Evolutionary conservation across 768 basidiomycete genomes (phyloP).

Genomic region (Calocera viscosa): DNA sequence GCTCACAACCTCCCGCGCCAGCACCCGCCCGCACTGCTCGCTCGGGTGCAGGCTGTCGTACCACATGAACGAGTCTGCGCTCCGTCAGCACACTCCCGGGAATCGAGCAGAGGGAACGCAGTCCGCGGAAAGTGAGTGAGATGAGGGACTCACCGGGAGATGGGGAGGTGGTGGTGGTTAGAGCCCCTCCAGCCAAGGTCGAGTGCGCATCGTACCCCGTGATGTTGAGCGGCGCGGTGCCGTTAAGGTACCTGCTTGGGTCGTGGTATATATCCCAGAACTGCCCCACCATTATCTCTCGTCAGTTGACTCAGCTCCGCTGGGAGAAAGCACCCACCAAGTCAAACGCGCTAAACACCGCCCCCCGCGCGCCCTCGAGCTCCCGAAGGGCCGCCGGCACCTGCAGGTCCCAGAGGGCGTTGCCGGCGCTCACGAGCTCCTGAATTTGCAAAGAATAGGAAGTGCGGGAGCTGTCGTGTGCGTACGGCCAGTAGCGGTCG

Average conservation of each 20-base stretch:
- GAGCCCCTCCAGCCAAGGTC: too few relatives aligned
- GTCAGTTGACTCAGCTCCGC: neutral
- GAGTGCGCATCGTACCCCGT: constrained; percentile 36
- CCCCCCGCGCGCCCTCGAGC: neutral
- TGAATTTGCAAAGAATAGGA: constrained; percentile 46
- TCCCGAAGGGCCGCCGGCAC: neutral
- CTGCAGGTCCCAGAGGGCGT: constrained; percentile 27
- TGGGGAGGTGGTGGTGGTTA: too few relatives aligned
- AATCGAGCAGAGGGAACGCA: too few relatives aligned
- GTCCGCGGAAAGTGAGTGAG: too few relatives aligned
- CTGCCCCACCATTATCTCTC: constrained; percentile 40
- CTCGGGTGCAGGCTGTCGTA: too few relatives aligned
- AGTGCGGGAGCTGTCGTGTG: constrained; percentile 43
- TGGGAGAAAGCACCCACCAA: neutral
- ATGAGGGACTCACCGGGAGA: too few relatives aligned
- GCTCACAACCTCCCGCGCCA: too few relatives aligned
- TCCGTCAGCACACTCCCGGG: too few relatives aligned
- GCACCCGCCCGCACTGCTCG: too few relatives aligned
- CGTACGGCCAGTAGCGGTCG: constrained; percentile 40
- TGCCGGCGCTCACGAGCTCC: constrained; percentile 41
- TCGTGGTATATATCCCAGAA: constrained; percentile 46
- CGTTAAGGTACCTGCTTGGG: constrained; percentile 46
- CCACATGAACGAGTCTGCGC: too few relatives aligned
- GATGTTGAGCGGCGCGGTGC: constrained; percentile 48
- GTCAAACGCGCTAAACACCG: neutral